A percentile compares a stretch with the other conserved stretches of the same genome.
phyloP scores from a whole-genome alignment of 371 early-diverging fungal genomes.

The Mortierella sp. region DNA sequence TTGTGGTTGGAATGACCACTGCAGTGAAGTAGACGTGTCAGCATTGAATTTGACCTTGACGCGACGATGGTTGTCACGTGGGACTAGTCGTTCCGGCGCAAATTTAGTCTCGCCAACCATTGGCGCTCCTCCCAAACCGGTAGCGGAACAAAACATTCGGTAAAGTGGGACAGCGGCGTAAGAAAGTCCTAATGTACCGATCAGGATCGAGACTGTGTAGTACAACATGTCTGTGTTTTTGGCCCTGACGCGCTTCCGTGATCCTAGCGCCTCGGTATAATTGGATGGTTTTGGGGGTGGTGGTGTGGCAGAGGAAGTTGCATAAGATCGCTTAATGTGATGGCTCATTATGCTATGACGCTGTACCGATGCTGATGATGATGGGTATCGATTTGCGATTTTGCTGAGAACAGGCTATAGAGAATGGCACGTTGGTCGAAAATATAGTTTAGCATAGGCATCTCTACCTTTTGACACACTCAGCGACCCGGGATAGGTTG shows the following conservation, averaged over 20 bases:
- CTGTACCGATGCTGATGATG: not conserved
- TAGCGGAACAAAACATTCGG: conserved; percentile 92
- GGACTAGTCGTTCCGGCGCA: conserved; percentile 71
- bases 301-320: conserved; percentile 18
- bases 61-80: conserved; percentile 69
- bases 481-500: too few species aligned
- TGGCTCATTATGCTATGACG: conserved; percentile 1
- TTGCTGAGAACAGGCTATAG: conserved; percentile 5
- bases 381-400: not conserved
- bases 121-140: conserved; percentile 93
- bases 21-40: conserved; percentile 83
- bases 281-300: conserved; percentile 11
- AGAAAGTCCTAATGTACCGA: conserved; percentile 88
- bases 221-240: conserved; percentile 52
- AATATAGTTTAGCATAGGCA: conserved; percentile 3
- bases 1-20: conserved; percentile 94
- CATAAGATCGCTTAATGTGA: conserved; percentile 10
- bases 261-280: conserved; percentile 39
- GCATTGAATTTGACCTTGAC: conserved; percentile 90
- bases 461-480: too few species aligned
- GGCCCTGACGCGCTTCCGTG: conserved; percentile 27
- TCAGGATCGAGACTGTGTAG: conserved; percentile 87
- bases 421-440: not conserved
- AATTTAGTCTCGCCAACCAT: conserved; percentile 73
- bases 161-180: conserved; percentile 98